Base-by-base conservation (phyloP, 2,329 filamentous ascomycete species). In the Claviceps humidiphila region DNA sequence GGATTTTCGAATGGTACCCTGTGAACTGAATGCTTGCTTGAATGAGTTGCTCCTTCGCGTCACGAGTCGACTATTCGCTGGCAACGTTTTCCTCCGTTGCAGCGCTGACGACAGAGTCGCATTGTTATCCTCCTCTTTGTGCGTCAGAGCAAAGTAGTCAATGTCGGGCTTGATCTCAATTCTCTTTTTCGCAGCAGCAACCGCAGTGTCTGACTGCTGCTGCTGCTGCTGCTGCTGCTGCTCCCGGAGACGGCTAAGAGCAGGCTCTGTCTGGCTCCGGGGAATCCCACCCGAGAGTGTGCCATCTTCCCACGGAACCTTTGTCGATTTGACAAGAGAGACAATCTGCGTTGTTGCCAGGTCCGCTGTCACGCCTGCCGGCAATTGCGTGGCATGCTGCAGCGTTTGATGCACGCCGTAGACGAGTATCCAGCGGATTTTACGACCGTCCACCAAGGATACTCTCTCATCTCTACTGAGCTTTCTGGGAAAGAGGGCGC, bases 351-450 rank as follows among this genome's bases (percentile, higher is more conserved):
- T 68, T 1, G 80, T 72, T 14, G 70, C 71, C 1, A 74, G 70
- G 1, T 72, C 69, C 51, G 84, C 77, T 16, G 72, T 71, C 30
- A 87, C 80, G 58, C 86, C 80, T 5, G 70, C 62, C 0, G 87
- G 82, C 0, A 77, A 71, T 38, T 76, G 70, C 1, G 80, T 83
- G 40, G 81, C 81, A 51, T 78, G 79, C 9, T 77, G 74, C 1
- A 93, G 73, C n/a, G 81, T 82, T 63, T 93, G 87, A 53, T 88
- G 76, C 3, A 81, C 75, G 17, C 81, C 76, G 60, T 91, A 91
- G 6, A 91, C 75, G 39, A 90, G 63, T 34, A 90, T 78, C 87
- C 87, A 93, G 41, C 87, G 76, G 16, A 89, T 77, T 64, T 89
- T 90, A 42, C 87, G 80, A 1, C 80, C 85, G 56, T 91, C 87